These are phyloP conservation scores for Emmonsia crescens DNA, from an alignment of 2,329 filamentous ascomycete species.

Conservation along the genomic window DNA sequence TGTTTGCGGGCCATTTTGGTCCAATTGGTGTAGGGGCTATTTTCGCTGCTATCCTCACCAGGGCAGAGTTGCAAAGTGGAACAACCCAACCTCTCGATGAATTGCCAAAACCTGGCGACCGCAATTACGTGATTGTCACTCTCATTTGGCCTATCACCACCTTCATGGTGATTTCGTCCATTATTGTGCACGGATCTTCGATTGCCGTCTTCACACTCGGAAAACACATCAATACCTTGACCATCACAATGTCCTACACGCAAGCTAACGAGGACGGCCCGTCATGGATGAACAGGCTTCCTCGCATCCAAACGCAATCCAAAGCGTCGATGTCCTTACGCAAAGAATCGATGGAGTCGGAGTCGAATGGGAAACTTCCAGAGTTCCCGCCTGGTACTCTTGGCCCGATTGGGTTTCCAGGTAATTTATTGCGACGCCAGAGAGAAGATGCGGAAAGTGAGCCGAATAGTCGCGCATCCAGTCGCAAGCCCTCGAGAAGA, in stretches of 20 bases:
- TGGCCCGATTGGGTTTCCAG: conserved; percentile 59
- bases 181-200: conserved; percentile 93
- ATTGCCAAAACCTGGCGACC: conserved; percentile 37
- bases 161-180: conserved; percentile 88
- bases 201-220: conserved; percentile 95
- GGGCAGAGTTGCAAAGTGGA: conserved; percentile 76
- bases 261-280: conserved; percentile 77
- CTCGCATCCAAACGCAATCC: conserved; percentile 70
- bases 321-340: conserved; percentile 63
- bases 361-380: conserved; percentile 46
- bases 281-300: conserved; percentile 89
- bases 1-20: conserved; percentile 95
- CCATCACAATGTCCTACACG: conserved; percentile 93
- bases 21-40: conserved; percentile 96
- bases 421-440: conserved; percentile 70
- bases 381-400: conserved; percentile 58
- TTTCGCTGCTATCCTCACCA: conserved; percentile 83
- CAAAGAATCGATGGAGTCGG: conserved; percentile 54
- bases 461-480: conserved; percentile 45
- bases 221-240: conserved; percentile 95
- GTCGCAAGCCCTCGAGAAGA: conserved; percentile 43
- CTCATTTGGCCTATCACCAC: conserved; percentile 93
- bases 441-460: conserved; percentile 55
- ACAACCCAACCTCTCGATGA: conserved; percentile 64
- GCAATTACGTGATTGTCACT: conserved; percentile 62